phyloP scores from a whole-genome alignment of 768 basidiomycete species.

The Boletus rubescentipes region DNA sequence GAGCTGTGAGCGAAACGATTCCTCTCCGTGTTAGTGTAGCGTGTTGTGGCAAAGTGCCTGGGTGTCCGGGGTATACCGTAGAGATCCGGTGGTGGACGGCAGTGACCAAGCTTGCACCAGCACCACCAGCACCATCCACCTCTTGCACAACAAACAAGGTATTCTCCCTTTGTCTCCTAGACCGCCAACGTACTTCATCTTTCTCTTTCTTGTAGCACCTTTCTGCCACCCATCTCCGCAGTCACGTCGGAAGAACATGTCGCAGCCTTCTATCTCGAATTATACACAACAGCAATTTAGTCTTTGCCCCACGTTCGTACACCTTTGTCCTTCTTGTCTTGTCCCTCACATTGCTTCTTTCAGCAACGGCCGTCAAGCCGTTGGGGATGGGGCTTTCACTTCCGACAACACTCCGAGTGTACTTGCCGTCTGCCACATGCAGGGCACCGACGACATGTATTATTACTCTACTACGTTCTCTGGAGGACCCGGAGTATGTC shows the following conservation, averaged over 20 bases:
- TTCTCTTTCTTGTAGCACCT: neutral
- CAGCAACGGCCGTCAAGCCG: slow-evolving; percentile 94
- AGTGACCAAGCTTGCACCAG: slow-evolving; percentile 8
- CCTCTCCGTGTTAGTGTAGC: neutral
- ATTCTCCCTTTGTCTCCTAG: neutral
- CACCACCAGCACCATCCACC: slow-evolving; percentile 14
- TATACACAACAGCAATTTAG: slow-evolving; percentile 78
- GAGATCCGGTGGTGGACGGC: neutral
- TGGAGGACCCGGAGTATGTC: slow-evolving; percentile 84
- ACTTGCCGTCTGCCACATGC: slow-evolving; percentile 82
- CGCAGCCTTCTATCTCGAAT: slow-evolving; percentile 71
- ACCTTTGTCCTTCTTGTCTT: neutral
- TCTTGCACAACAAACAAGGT: slow-evolving; percentile 11
- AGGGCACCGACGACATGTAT: slow-evolving; percentile 80
- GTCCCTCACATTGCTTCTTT: slow-evolving; percentile 15
- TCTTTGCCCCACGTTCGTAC: slow-evolving; percentile 88
- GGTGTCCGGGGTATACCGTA: slow-evolving; percentile 20
- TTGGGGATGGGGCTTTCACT: slow-evolving; percentile 93
- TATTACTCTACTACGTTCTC: slow-evolving; percentile 94
- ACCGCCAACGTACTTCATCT: neutral
- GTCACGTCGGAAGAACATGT: slow-evolving; percentile 89
- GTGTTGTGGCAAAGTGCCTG: neutral
- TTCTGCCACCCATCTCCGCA: slow-evolving; percentile 13
- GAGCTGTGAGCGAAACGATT: neutral
- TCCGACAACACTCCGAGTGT: slow-evolving; percentile 77